Evolutionary conservation across 441 rosid species (phyloP), one percentile per base, ranked within the genome.

Genomic region (Mallotus repandus): DNA sequence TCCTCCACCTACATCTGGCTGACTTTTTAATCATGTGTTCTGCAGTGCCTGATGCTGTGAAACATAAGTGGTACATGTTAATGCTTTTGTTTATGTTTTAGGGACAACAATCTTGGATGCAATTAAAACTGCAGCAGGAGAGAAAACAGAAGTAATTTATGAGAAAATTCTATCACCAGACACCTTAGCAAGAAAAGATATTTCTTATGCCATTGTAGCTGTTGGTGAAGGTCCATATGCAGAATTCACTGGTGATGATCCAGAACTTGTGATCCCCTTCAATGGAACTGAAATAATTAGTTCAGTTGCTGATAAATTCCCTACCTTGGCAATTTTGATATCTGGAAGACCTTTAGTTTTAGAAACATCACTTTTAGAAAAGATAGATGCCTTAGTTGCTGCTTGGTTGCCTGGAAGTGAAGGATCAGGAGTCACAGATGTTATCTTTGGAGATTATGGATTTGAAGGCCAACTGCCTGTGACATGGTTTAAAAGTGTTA

Each of bases 351-450:
- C 98, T 54, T 61, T 91, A 73, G 85, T 84, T 65, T 15, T 95
- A 15, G 92, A 91, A 54, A 84, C 86, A 13, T 15, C 6, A 19
- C 38, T 88, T 49, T 73, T 90, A 81, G 89, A 85, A 68, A 89
- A 91, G 81, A 71, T 81, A 0, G 88, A 90, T 46, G 94, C 87
- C 52, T 45, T 93, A 4, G 83, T 93, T 49, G 93, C 95, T 63
- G 98, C 99, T 45, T 93, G 99, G 98, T 79, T 92, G 71, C 99
- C 98, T 48, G 99, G 99, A 78, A 91, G 79, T 7, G 99, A 95
- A 82, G 98, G 91, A 48, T 79, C 74, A 43, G 98, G 96, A 56
- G 65, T 93, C 49, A 69, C 89, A 22, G 98, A 95, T 63, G 92
- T 88, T 46, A 57, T 93, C 21, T 92, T 92, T 9, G 99, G 97